A percentile compares a stretch with the other conserved stretches of the same genome.
Evolutionary conservation across 2,329 filamentous ascomycete species (phyloP).

Genomic region (Stachybotrys echinatus): DNA sequence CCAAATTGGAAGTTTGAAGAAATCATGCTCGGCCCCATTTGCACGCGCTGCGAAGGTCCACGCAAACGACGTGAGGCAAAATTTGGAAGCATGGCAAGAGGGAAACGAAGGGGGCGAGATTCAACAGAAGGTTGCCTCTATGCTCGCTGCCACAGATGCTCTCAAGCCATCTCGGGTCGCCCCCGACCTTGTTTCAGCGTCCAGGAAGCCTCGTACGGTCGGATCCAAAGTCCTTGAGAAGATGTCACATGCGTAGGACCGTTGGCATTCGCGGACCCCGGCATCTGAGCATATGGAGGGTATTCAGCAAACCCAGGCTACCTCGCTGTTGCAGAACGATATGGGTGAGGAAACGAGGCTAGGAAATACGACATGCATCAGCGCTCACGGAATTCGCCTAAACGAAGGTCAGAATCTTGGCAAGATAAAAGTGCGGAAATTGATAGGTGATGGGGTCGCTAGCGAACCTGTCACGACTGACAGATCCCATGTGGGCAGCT

Average conservation of each 20-base stretch:
- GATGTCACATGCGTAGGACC: constrained; percentile 26
- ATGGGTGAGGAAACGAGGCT: background rate
- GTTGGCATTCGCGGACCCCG: constrained; percentile 22
- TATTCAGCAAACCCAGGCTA: background rate
- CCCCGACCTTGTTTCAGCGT: constrained; percentile 5
- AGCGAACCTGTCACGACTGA: constrained; percentile 22
- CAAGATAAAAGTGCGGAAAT: constrained; percentile 26
- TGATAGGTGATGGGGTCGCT: constrained; percentile 20
- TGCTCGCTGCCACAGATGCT: constrained; percentile 28
- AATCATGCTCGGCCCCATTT: background rate
- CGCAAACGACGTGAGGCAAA: background rate
- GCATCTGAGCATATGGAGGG: constrained; percentile 5
- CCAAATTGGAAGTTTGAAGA: background rate
- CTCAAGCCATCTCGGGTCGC: constrained; percentile 22
- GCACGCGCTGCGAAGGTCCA: background rate
- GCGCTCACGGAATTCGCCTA: constrained; percentile 22
- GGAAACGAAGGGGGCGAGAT: constrained; percentile 11
- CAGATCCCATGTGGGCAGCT: constrained; percentile 18
- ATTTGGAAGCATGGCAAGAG: background rate
- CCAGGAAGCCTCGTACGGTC: constrained; percentile 20
- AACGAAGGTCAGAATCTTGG: constrained; percentile 29
- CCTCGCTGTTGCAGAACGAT: background rate
- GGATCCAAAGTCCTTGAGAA: constrained; percentile 26
- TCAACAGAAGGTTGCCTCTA: constrained; percentile 26
- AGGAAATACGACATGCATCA: constrained; percentile 11